A percentile compares a stretch with the other conserved stretches of the same genome.
phyloP scores from a whole-genome alignment of 345 rosid species.

The Schrenkiella parvula region DNA sequence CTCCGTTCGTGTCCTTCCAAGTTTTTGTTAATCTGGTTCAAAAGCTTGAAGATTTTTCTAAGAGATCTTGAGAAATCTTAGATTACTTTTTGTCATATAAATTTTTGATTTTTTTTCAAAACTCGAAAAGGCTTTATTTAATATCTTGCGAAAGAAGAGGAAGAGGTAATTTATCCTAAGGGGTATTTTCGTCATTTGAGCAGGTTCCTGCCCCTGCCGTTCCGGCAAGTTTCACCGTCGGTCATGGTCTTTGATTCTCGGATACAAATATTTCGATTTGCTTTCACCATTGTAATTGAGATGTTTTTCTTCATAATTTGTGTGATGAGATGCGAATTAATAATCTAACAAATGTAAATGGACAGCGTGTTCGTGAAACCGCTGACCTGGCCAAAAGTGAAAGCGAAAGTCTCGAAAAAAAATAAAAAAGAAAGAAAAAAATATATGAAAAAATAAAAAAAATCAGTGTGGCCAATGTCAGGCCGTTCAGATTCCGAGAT shows the following conservation, averaged over 20 bases:
- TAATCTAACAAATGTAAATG: background rate
- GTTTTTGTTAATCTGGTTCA: background rate
- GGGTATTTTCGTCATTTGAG: slow-evolving; percentile 12
- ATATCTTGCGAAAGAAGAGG: too few relatives aligned
- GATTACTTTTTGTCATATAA: background rate
- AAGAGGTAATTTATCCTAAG: background rate
- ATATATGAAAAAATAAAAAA: background rate
- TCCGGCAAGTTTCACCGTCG: background rate
- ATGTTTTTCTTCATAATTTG: background rate
- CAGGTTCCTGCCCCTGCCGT: background rate
- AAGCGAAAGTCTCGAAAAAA: background rate
- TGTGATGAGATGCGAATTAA: background rate
- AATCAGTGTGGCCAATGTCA: slow-evolving; percentile 20
- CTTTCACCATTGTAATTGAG: too few relatives aligned
- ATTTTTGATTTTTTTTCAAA: background rate
- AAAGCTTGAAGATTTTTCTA: background rate
- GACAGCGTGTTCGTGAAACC: background rate
- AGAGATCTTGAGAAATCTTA: background rate
- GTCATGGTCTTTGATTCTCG: background rate
- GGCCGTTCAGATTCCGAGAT: background rate
- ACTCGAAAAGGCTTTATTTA: too few relatives aligned
- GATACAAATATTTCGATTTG: background rate
- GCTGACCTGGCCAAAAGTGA: slow-evolving; percentile 19
- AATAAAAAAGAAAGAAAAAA: background rate
- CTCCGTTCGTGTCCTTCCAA: background rate